Conservation (phyloP, 1,284 basidiomycete species). For the Ustilago cynodontis region DNA sequence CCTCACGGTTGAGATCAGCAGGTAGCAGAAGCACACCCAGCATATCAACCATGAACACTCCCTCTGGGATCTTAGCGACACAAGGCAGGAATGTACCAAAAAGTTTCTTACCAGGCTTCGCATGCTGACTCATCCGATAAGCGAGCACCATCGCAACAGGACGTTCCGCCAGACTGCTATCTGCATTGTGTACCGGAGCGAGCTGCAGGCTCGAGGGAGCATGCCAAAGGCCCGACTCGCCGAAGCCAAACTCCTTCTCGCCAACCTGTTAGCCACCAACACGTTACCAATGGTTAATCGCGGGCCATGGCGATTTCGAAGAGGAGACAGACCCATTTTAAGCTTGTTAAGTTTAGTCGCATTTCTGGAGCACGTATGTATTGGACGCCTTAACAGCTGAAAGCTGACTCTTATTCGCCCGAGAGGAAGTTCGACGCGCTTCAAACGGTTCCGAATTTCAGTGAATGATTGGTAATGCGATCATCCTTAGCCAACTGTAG, state of each 20-base stretch:
- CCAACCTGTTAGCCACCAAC: neutral
- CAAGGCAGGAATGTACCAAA: neutral
- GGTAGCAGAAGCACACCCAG: neutral
- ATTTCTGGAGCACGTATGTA: too few relatives aligned
- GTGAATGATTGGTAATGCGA: slow-evolving; percentile 52
- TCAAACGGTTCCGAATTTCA: slow-evolving; percentile 36
- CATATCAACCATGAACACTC: neutral
- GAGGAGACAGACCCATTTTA: too few relatives aligned
- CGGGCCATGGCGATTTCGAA: neutral
- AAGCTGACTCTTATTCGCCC: slow-evolving; percentile 13
- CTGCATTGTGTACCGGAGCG: too few relatives aligned
- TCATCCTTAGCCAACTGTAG: slow-evolving; percentile 12
- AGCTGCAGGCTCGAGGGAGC: too few relatives aligned
- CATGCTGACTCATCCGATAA: too few relatives aligned
- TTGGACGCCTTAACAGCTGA: neutral
- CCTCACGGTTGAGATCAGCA: neutral
- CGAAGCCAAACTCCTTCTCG: too few relatives aligned
- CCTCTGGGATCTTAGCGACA: neutral
- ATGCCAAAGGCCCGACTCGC: too few relatives aligned
- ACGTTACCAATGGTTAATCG: neutral
- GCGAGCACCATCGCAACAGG: too few relatives aligned
- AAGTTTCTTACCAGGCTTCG: too few relatives aligned
- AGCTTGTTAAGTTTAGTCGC: too few relatives aligned
- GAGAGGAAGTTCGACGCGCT: slow-evolving; percentile 19
- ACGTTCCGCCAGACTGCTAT: too few relatives aligned